Evolutionary conservation across 148 eudicot genomes (phyloP).

Genomic region (Talinum fruticosum): DNA sequence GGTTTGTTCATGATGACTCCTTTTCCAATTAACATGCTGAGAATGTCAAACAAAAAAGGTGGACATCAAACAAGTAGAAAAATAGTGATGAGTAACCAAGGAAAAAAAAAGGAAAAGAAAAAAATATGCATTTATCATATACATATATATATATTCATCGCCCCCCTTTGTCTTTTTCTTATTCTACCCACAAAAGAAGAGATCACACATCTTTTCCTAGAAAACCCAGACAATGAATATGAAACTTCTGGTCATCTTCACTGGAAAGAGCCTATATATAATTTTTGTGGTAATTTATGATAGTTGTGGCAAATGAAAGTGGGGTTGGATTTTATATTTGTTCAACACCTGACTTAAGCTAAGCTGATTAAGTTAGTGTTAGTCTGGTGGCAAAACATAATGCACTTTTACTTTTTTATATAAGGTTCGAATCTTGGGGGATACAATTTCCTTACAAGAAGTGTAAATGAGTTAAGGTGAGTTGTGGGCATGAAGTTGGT

Average conservation of each 20-base stretch:
- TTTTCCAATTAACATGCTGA: background rate
- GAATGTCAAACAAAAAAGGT: slow-evolving; percentile 2
- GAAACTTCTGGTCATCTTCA: background rate
- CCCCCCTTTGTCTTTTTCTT: too few relatives aligned
- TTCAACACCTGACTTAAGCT: background rate
- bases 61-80: background rate
- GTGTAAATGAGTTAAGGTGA: too few relatives aligned
- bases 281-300: background rate
- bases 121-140: background rate
- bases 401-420: too few relatives aligned
- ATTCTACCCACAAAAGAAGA: too few relatives aligned
- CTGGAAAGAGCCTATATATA: background rate
- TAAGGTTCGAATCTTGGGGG: too few relatives aligned
- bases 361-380: too few relatives aligned
- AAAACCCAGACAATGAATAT: background rate
- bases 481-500: too few relatives aligned
- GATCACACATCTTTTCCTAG: background rate
- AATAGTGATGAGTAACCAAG: background rate
- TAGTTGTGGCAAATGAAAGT: background rate
- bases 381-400: too few relatives aligned
- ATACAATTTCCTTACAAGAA: too few relatives aligned
- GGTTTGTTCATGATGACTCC: background rate
- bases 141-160: too few relatives aligned
- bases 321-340: background rate
- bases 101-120: background rate